A percentile compares a stretch with the other conserved stretches of the same genome.
Evolutionary conservation across 768 basidiomycete genomes (phyloP).

Genomic region (Pisolithus marmoratus): DNA sequence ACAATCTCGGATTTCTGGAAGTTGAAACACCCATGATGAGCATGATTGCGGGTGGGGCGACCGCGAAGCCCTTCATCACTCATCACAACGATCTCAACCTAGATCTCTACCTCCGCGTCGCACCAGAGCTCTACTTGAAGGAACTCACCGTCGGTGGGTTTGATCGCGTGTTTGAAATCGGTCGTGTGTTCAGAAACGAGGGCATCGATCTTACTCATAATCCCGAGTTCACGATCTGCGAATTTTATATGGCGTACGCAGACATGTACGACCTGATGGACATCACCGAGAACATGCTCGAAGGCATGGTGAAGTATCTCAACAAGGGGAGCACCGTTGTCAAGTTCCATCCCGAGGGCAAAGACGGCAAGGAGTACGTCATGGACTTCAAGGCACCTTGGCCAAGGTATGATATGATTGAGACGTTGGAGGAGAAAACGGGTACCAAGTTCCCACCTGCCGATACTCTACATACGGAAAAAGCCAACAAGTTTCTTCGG

Average conservation of each 20-base stretch:
- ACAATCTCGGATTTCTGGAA: slow-evolving; percentile 91
- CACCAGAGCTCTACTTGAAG: slow-evolving; percentile 98
- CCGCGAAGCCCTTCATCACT: slow-evolving; percentile 97
- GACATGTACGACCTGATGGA: slow-evolving; percentile 99
- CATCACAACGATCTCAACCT: slow-evolving; percentile 98
- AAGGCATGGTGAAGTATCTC: slow-evolving; percentile 85
- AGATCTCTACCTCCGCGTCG: slow-evolving; percentile 94
- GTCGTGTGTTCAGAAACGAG: slow-evolving; percentile 96
- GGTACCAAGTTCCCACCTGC: slow-evolving; percentile 90
- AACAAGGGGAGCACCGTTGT: slow-evolving; percentile 77
- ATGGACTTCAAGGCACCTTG: slow-evolving; percentile 92
- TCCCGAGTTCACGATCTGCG: slow-evolving; percentile 98
- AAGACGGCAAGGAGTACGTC: slow-evolving; percentile 67
- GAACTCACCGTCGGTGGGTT: slow-evolving; percentile 94
- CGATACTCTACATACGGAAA: slow-evolving; percentile 79
- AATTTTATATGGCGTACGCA: slow-evolving; percentile 99
- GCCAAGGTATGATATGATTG: slow-evolving; percentile 99
- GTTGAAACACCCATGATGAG: slow-evolving; percentile 99
- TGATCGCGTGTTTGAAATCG: slow-evolving; percentile 98
- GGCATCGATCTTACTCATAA: slow-evolving; percentile 99
- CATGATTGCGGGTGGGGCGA: slow-evolving; percentile 93
- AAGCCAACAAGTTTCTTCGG: slow-evolving; percentile 84
- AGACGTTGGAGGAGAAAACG: slow-evolving; percentile 90
- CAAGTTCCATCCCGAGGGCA: slow-evolving; percentile 89
- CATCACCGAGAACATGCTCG: slow-evolving; percentile 84